phyloP scores from a whole-genome alignment of 1,284 basidiomycete species.

The Earliella scabrosa region DNA sequence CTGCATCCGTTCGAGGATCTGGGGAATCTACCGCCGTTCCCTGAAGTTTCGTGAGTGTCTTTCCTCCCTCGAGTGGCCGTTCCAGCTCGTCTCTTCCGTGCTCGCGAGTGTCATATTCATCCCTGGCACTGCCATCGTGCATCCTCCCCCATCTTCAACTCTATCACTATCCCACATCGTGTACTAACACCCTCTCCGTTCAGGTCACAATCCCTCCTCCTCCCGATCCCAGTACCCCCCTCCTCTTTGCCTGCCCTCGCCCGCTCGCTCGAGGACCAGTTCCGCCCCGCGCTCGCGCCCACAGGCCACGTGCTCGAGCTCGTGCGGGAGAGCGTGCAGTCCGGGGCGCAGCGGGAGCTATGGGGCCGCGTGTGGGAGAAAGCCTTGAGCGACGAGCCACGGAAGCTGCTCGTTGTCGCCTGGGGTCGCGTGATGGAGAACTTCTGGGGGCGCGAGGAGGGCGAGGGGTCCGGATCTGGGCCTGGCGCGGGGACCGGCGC shows the following conservation, averaged over 20 bases:
- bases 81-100: too few species aligned
- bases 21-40: conserved; percentile 26
- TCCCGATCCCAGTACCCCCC: conserved; percentile 6
- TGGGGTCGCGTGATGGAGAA: conserved; percentile 34
- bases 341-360: conserved; percentile 33
- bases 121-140: too few species aligned
- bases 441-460: conserved; percentile 22
- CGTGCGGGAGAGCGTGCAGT: conserved; percentile 30
- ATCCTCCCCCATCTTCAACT: background rate
- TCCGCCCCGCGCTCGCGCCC: conserved; percentile 35
- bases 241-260: conserved; percentile 26
- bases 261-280: conserved; percentile 27
- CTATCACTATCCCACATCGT: too few species aligned
- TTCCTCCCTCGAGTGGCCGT: too few species aligned
- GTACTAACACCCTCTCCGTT: background rate
- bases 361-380: conserved; percentile 34
- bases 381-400: conserved; percentile 34
- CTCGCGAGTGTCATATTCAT: too few species aligned
- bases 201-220: conserved; percentile 28
- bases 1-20: conserved; percentile 18
- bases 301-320: conserved; percentile 30
- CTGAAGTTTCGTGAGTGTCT: conserved; percentile 30
- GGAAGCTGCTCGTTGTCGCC: conserved; percentile 33
- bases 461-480: background rate
- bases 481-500: background rate